Evolutionary conservation across 176 grass and related monocot species (phyloP).

Genomic region (Ensete glaucum): DNA sequence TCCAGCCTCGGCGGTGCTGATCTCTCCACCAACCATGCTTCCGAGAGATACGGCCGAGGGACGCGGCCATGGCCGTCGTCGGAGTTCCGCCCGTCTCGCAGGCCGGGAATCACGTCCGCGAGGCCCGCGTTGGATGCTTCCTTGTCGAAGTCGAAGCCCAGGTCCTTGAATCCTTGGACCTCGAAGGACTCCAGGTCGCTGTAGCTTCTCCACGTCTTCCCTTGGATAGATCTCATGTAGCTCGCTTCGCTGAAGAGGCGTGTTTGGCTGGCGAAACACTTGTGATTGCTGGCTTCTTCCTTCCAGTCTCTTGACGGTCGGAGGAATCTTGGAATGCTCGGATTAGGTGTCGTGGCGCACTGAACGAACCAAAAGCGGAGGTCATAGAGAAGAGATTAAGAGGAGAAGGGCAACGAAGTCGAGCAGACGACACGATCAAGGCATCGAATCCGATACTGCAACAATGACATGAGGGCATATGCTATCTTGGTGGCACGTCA

Average conservation of each 20-base stretch:
- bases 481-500: neutral
- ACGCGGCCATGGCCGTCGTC: neutral
- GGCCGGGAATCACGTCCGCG: constrained; percentile 51
- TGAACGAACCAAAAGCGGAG: neutral
- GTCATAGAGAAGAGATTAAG: neutral
- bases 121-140: constrained; percentile 38
- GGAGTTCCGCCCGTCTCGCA: constrained; percentile 24
- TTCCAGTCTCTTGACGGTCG: constrained; percentile 9
- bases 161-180: constrained; percentile 85
- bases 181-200: constrained; percentile 73
- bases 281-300: constrained; percentile 7
- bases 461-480: neutral
- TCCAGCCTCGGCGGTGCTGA: constrained; percentile 26
- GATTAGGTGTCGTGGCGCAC: neutral
- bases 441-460: neutral
- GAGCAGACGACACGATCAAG: neutral
- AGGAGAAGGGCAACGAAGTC: neutral
- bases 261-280: neutral
- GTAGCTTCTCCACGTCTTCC: constrained; percentile 56
- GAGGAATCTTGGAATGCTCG: constrained; percentile 6
- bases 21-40: constrained; percentile 48
- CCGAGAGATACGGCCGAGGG: constrained; percentile 49
- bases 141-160: constrained; percentile 81
- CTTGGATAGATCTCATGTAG: constrained; percentile 19
- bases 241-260: neutral